Evolutionary conservation across 177 flowering plant species (phyloP).

Genomic region (Telopea speciosissima): DNA sequence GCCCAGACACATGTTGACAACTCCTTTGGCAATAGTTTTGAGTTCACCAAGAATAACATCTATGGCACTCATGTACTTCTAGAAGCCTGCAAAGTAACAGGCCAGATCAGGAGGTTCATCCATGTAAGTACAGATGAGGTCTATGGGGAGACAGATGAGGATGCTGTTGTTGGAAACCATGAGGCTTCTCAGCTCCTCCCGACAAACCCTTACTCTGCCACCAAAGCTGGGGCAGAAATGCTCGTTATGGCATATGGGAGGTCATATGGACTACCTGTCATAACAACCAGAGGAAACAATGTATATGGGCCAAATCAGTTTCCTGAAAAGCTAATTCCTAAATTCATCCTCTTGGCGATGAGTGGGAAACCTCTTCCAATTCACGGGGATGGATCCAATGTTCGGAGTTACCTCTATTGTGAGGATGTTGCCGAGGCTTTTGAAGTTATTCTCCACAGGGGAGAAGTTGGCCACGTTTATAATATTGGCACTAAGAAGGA

Average conservation of each 20-base stretch:
- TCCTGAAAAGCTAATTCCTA: conserved; percentile 20
- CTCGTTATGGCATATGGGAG: conserved; percentile 25
- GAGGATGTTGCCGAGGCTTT: conserved; percentile 27
- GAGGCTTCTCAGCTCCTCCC: conserved; percentile 25
- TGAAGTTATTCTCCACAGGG: conserved; percentile 18
- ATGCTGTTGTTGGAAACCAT: conserved; percentile 21
- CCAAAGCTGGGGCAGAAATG: conserved; percentile 23
- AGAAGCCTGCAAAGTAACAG: conserved; percentile 22
- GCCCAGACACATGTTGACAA: conserved; percentile 23
- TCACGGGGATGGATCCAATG: conserved; percentile 23
- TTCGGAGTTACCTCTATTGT: conserved; percentile 21
- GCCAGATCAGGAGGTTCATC: conserved; percentile 19
- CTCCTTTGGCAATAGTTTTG: conserved; percentile 22
- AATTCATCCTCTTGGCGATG: conserved; percentile 22
- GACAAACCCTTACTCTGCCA: conserved; percentile 22
- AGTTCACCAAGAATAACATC: conserved; percentile 23
- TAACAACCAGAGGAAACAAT: conserved; percentile 23
- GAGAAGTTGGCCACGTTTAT: conserved; percentile 24
- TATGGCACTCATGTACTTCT: conserved; percentile 23
- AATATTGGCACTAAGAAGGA: conserved; percentile 21
- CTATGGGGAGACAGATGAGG: conserved; percentile 22
- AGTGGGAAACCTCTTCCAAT: conserved; percentile 18
- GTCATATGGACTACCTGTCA: conserved; percentile 22
- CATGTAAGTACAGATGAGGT: conserved; percentile 23
- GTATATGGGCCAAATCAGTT: conserved; percentile 23